Evolutionary conservation across 441 rosid species (phyloP).

Genomic region (Iberis amara): DNA sequence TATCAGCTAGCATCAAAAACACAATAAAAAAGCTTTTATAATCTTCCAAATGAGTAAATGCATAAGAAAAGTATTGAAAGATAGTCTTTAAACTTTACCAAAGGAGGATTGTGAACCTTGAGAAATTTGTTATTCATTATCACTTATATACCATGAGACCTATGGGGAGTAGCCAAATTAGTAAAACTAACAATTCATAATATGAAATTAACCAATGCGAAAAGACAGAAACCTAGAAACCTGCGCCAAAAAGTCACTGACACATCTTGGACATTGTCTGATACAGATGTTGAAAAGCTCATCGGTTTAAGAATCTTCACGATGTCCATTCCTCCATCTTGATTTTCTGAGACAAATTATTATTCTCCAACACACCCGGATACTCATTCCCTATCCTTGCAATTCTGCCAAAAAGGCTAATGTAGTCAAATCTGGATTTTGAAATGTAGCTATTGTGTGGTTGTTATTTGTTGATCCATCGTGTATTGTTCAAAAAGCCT

Average conservation of each 20-base stretch:
- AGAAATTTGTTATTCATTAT: slow-evolving; percentile 78
- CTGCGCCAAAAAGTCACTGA: slow-evolving; percentile 62
- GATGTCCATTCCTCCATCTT: slow-evolving; percentile 40
- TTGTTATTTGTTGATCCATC: slow-evolving; percentile 36
- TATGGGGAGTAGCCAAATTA: slow-evolving; percentile 27
- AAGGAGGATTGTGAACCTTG: slow-evolving; percentile 74
- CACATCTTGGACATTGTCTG: slow-evolving; percentile 57
- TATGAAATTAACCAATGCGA: slow-evolving; percentile 5
- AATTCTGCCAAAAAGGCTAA: slow-evolving; percentile 40
- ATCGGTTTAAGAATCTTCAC: slow-evolving; percentile 67
- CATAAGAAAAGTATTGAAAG: slow-evolving; percentile 13
- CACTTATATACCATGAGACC: slow-evolving; percentile 87
- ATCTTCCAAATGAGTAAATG: slow-evolving; percentile 6
- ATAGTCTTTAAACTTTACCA: slow-evolving; percentile 55
- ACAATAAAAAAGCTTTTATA: slow-evolving; percentile 9
- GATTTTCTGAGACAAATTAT: slow-evolving; percentile 35
- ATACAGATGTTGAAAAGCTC: slow-evolving; percentile 56
- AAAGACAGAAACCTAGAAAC: slow-evolving; percentile 73
- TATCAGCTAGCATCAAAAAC: slow-evolving; percentile 53
- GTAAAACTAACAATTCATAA: background rate
- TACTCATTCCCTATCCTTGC: slow-evolving; percentile 41
- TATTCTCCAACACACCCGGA: slow-evolving; percentile 32
- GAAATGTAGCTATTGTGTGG: slow-evolving; percentile 30
- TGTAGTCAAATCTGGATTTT: slow-evolving; percentile 35
- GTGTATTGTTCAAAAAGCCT: slow-evolving; percentile 24